phyloP scores from a whole-genome alignment of 768 basidiomycete genomes.

The Russula griseocarnosa region DNA sequence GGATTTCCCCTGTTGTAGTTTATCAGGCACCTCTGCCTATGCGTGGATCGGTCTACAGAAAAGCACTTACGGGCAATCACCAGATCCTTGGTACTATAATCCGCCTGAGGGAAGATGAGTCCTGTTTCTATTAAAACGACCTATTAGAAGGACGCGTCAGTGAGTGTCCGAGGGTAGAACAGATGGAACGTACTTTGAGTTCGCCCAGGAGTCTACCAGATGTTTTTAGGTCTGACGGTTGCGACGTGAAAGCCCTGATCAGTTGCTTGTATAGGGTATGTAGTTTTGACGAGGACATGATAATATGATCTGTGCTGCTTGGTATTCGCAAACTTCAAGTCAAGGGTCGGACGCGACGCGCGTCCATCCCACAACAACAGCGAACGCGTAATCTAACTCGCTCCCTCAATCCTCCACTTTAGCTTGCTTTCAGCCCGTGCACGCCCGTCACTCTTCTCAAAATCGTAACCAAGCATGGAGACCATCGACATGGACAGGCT shows the following conservation, averaged over 20 bases:
- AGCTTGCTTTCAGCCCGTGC: not conserved
- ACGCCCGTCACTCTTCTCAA: slow-evolving; percentile 30
- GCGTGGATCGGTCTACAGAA: not conserved
- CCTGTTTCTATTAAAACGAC: slow-evolving; percentile 74
- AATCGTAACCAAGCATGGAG: slow-evolving; percentile 38
- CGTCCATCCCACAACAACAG: slow-evolving; percentile 25
- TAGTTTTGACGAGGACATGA: slow-evolving; percentile 53
- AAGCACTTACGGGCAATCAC: slow-evolving; percentile 29
- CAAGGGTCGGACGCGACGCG: slow-evolving; percentile 18
- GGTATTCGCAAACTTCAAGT: not conserved
- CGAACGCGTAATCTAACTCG: slow-evolving; percentile 36
- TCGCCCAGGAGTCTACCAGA: slow-evolving; percentile 59
- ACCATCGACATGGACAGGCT: slow-evolving; percentile 79
- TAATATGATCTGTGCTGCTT: not conserved
- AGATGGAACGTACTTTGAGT: slow-evolving; percentile 58
- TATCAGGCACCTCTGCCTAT: not conserved
- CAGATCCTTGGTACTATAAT: slow-evolving; percentile 63
- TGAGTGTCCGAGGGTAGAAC: not conserved
- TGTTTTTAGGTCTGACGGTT: slow-evolving; percentile 63
- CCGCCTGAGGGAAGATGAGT: slow-evolving; percentile 66
- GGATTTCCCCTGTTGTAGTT: slow-evolving; percentile 67
- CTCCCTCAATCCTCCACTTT: not conserved
- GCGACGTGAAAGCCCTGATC: slow-evolving; percentile 58
- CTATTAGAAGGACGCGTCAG: slow-evolving; percentile 38
- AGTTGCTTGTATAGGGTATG: slow-evolving; percentile 62